Base-by-base conservation (phyloP, 495 filamentous ascomycete species). In the Talaromyces liani region DNA sequence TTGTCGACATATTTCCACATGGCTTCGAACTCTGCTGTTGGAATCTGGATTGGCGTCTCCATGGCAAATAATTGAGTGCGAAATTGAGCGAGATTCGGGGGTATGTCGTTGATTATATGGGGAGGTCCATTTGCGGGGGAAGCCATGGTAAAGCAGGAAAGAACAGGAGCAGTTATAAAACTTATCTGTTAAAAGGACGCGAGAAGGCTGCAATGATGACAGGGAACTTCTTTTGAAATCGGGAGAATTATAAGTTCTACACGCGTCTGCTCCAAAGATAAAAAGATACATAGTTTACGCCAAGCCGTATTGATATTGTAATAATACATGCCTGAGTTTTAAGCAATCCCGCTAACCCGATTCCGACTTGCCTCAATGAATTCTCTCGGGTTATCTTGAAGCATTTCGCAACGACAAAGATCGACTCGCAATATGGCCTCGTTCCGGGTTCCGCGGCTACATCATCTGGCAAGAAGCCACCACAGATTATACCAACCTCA, bases 401-500 rank as follows among this genome's bases (percentile, higher is more conserved):
- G 18, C 45, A 49, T 22, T 22, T 49, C 45, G 45, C 45, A 49
- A 18, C 45, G n/a, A 8, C 16, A 5, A 20, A 49, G n/a, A 20
- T 49, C 45, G 7, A 45, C 34, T 22, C 9, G 4, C 60, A 34
- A 22, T 41, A 62, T 62, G 60, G 29, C 60, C 41, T 61, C 58
- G 36, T 22, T 54, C 16, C 60, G 60, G 10, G 7, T 47, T 10
- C 20, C 34, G 34, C 20, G 60, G 29, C 9, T 62, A 10, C 60
- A 62, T n/a, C 29, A 18, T 10, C n/a, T 74, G 18, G 36, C 75
- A 2, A 68, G 75, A 34, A 70, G 66, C 31, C 66, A 70, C 7
- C 70, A 70, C 1, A 64, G 64, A 4, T 67, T 77, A 22, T 68
- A 73, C 45, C 76, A 74, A 4, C 54, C 58, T 36, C 73, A 75